phyloP scores from a whole-genome alignment of 106 monocot genomes.

The Phalaenopsis equestris region DNA sequence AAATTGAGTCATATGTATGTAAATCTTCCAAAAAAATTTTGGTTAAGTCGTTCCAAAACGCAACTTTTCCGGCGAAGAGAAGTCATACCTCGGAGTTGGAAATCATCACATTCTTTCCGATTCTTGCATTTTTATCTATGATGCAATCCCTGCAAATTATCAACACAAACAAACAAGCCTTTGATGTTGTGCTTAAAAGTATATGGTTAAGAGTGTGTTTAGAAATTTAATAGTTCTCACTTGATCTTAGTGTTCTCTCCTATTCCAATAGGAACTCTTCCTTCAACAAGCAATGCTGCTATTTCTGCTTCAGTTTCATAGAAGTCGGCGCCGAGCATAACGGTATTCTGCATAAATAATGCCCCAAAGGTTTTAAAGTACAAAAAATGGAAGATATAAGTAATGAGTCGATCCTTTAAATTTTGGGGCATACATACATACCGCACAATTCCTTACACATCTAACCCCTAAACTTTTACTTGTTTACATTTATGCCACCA shows the following conservation, averaged over 20 bases:
- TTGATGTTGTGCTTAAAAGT: not conserved
- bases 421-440: too few relatives aligned
- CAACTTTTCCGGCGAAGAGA: not conserved
- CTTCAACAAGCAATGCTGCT: conserved; percentile 63
- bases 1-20: too few relatives aligned
- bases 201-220: not conserved
- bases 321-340: conserved; percentile 94
- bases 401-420: not conserved
- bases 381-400: not conserved
- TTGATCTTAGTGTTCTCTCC: conserved; percentile 85
- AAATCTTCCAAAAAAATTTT: too few relatives aligned
- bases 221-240: conserved; percentile 12
- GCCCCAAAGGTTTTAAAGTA: not conserved
- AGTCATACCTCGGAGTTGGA: conserved; percentile 51
- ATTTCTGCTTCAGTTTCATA: conserved; percentile 79
- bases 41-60: too few relatives aligned
- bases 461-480: too few relatives aligned
- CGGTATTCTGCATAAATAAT: conserved; percentile 53
- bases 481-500: too few relatives aligned
- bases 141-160: conserved; percentile 48
- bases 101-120: conserved; percentile 60
- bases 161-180: not conserved
- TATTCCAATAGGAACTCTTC: conserved; percentile 79
- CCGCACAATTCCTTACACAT: too few relatives aligned
- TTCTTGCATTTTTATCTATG: conserved; percentile 75